Conservation (phyloP, 495 filamentous ascomycete genomes). For the Mytilinidion resinicola region DNA sequence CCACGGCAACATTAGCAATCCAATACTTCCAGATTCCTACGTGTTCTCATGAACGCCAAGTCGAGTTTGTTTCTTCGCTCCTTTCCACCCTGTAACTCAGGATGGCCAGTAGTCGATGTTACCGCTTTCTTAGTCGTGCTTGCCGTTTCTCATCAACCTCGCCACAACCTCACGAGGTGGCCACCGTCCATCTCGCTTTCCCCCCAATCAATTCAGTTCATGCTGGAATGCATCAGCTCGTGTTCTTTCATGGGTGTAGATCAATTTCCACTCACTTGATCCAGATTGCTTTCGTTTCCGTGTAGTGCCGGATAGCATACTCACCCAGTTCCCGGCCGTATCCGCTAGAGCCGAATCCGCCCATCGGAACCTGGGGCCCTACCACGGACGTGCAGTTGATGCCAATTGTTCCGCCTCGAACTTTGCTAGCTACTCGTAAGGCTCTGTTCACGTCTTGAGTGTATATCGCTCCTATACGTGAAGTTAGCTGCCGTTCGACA, state of each 20-base stretch:
- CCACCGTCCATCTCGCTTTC: neutral
- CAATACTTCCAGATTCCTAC: no score
- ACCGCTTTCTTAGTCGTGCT: neutral
- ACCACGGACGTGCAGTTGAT: neutral
- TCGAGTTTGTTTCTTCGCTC: no score
- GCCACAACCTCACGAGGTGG: neutral
- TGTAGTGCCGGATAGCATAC: neutral
- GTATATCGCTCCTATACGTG: neutral
- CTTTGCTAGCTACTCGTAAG: neutral
- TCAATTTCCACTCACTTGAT: neutral
- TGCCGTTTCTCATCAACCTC: neutral
- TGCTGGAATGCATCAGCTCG: neutral
- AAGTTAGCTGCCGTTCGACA: no score
- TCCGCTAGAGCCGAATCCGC: neutral
- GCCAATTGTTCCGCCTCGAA: neutral
- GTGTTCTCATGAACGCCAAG: no score
- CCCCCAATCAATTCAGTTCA: neutral
- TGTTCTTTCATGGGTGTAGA: neutral
- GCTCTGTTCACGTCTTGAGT: neutral
- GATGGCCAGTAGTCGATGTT: neutral
- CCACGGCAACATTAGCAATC: no score
- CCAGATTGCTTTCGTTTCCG: neutral
- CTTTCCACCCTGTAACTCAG: neutral
- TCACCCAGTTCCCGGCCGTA: neutral
- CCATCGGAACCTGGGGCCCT: neutral